Base-by-base conservation (phyloP, 176 grass and related monocot genomes). In the Zizania latifolia region DNA sequence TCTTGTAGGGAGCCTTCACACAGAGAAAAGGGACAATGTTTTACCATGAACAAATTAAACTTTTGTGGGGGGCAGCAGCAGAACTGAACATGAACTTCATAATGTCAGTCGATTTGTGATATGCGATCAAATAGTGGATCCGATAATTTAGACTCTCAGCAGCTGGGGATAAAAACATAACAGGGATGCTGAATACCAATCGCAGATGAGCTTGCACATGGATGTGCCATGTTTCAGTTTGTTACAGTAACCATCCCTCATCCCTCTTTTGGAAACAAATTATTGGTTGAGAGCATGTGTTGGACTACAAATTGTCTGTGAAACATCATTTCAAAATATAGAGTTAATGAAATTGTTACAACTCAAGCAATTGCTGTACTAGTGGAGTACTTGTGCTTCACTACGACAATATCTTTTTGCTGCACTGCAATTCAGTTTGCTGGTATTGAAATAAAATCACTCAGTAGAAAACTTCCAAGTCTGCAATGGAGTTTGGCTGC, bases 1-100 rank as follows among this genome's bases (percentile, higher is more conserved):
- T 48, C 89, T 98, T 82, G 82, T 93, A 26, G 79, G 84, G n/a
- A 88, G 91, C 26, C 84, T 98, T 80, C 91, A 98, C 56, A 82
- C 63, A 0, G 48, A 77, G 61, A 82, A 63, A 46, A 77, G 30
- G 44, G 62, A 57, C 48, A 54, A 68, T 36, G 40, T 16, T 34
- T 76, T 65, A 45, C 21, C 59, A 31, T 26, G 33, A 68, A 72
- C n/a, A 61, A n/a, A 5, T 39, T 74, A 79, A 79, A 16, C 17
- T 74, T 37, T 72, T 4, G 2, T 34, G 77, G 77, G n/a, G n/a
- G n/a, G n/a, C n/a, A 15, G 14, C 1, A 45, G 43, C 14, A 0
- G 43, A 45, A 45, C 43, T 45, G 12, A n/a, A n/a, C n/a, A 39
- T 34, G 44, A 33, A 26, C n/a, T 26, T 32, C 60, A 62, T 66